phyloP scores from a whole-genome alignment of 805 yeast genomes.

The Schwanniomyces polymorphus region DNA sequence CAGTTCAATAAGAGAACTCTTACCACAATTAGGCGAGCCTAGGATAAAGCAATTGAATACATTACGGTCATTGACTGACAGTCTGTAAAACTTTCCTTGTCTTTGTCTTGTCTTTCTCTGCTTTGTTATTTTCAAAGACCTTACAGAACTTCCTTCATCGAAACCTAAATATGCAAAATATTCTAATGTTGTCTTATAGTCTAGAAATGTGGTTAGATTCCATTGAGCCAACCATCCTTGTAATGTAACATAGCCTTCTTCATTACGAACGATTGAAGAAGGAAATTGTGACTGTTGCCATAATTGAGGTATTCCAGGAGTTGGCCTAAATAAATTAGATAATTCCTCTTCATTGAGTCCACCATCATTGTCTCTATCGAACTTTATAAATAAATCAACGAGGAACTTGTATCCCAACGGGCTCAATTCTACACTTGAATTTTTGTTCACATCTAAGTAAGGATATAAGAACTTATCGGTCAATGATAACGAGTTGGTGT shows the following conservation, averaged over 20 bases:
- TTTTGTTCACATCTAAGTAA: constrained; percentile 66
- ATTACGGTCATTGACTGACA: constrained; percentile 74
- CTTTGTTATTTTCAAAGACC: constrained; percentile 69
- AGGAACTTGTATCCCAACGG: constrained; percentile 90
- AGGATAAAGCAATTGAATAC: constrained; percentile 88
- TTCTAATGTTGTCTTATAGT: constrained; percentile 79
- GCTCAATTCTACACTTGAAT: constrained; percentile 84
- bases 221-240: constrained; percentile 99
- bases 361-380: constrained; percentile 96
- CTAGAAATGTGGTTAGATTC: constrained; percentile 93
- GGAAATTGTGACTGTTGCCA: constrained; percentile 92
- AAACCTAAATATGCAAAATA: constrained; percentile 90
- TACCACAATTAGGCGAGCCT: constrained; percentile 87
- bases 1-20: constrained; percentile 78
- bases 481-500: constrained; percentile 87
- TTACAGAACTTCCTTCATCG: constrained; percentile 46
- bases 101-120: constrained; percentile 72
- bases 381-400: constrained; percentile 83
- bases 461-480: constrained; percentile 82
- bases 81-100: constrained; percentile 63
- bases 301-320: constrained; percentile 87
- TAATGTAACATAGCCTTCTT: constrained; percentile 82
- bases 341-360: constrained; percentile 81
- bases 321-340: constrained; percentile 69
- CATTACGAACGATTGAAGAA: constrained; percentile 82